Percentiles rank a stretch among this genome's conserved stretches.
Evolutionary conservation across 2,329 filamentous ascomycete genomes (phyloP).

Genomic region (Gnomoniopsis sp.): DNA sequence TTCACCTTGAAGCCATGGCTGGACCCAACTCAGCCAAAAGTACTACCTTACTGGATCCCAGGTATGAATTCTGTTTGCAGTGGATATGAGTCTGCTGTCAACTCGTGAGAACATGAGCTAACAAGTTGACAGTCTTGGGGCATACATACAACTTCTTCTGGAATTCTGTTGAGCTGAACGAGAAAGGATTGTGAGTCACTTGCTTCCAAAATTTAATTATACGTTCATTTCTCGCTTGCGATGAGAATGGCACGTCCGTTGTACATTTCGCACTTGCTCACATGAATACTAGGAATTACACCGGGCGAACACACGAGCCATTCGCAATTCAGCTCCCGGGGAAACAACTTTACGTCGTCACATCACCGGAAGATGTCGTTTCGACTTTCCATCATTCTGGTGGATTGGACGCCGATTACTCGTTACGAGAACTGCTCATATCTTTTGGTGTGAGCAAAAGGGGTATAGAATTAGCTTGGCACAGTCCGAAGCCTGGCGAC

Average conservation of each 20-base stretch:
- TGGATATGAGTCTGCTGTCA: too few species aligned
- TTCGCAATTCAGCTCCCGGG: constrained; percentile 2
- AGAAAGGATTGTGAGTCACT: not conserved
- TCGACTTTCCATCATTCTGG: not conserved
- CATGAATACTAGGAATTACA: not conserved
- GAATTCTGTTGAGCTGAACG: not conserved
- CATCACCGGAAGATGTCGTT: not conserved
- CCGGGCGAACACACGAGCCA: not conserved
- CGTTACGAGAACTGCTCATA: not conserved
- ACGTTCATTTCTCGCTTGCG: too few species aligned
- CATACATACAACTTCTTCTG: constrained; percentile 2
- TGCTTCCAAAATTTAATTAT: too few species aligned
- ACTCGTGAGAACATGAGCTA: too few species aligned
- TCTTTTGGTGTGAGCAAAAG: not conserved
- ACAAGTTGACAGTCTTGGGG: too few species aligned
- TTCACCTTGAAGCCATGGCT: not conserved
- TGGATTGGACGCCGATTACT: not conserved
- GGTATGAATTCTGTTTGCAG: too few species aligned
- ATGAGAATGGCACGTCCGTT: too few species aligned
- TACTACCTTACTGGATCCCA: not conserved
- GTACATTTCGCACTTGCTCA: not conserved
- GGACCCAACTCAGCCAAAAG: not conserved
- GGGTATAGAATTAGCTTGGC: not conserved
- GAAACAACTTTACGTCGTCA: constrained; percentile 1
- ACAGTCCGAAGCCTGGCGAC: not conserved